phyloP scores from a whole-genome alignment of 2,329 filamentous ascomycete species.

The Fulvia fulva region DNA sequence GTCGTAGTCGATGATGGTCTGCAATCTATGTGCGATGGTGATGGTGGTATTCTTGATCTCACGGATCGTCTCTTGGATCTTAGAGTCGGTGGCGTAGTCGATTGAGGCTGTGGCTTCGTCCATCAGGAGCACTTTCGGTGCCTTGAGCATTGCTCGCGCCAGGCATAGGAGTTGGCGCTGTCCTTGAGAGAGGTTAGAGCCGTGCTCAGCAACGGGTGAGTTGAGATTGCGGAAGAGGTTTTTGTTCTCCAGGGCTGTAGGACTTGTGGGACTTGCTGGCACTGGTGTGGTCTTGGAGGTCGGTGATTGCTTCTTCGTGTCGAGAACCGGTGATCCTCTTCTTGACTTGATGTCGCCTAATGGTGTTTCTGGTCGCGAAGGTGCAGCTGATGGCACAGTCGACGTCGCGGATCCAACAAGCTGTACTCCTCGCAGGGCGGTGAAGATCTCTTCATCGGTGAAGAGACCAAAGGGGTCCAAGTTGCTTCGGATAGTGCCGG shows the following conservation, averaged over 20 bases:
- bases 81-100: constrained; percentile 90
- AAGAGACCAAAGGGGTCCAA: constrained; percentile 88
- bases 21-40: constrained; percentile 90
- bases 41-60: constrained; percentile 88
- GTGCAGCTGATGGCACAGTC: constrained; percentile 42
- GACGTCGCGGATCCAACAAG: constrained; percentile 59
- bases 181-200: constrained; percentile 90
- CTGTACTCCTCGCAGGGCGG: constrained; percentile 80
- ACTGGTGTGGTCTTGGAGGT: constrained; percentile 33
- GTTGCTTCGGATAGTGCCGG: constrained; percentile 85
- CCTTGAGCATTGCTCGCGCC: constrained; percentile 85
- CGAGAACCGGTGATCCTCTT: constrained; percentile 23
- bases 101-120: constrained; percentile 97
- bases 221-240: constrained; percentile 88
- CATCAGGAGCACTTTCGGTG: constrained; percentile 93
- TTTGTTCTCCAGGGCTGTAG: constrained; percentile 67
- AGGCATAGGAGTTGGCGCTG: constrained; percentile 93
- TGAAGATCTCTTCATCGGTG: constrained; percentile 86
- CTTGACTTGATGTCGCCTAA: constrained; percentile 17
- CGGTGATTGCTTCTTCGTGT: constrained; percentile 26
- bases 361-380: constrained; percentile 34
- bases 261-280: constrained; percentile 34
- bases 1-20: constrained; percentile 97
- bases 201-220: constrained; percentile 81
- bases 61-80: constrained; percentile 96